Base-by-base conservation (phyloP, 2,329 filamentous ascomycete species). In the Scytalidium lignicola region DNA sequence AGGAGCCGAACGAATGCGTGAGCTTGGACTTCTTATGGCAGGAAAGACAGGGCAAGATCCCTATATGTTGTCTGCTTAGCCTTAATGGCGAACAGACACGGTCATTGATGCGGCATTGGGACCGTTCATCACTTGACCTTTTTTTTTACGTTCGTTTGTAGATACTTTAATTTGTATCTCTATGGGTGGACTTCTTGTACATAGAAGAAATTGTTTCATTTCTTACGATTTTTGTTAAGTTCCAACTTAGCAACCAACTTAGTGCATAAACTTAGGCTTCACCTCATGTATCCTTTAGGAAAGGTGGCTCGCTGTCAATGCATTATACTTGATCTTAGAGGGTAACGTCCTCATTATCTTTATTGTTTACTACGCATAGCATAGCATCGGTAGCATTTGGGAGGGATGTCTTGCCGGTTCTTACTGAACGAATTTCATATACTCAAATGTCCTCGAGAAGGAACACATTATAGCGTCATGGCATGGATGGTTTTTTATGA, bases 1-100 rank as follows among this genome's bases (percentile, higher is more conserved):
- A 65, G 93, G 93, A 49, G 90, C 89, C 29, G 88, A 96, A 73
- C 83, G 91, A 56, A 99, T 99, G 93, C 80, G 86, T 61, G 88
- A 95, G 68, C 79, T 99, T 51, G 93, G 92, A 47, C 77, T 97
- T 49, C 82, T 92, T 64, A 88, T 93, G 77, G 90, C 89, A 51
- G 89, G 89, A 63, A 90, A 88, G 70, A 74, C 75, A 48, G 87
- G 61, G 81, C 83, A 74, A 51, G 65, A 71, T 47, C 73, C 76
- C 62, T 88, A 89, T 67, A 86, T 91, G 64, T 75, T 91, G 61
- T 90, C 87, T 53, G 73, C 89, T 61, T 90, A 71, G 55, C 50
- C 29, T 26, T 26, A 15, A 40, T 13, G 19, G 19, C 41, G 18
- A 72, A 55, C 51, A 50, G 48, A 13, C 22, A 43, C 45, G 51